A percentile compares a stretch with the other conserved stretches of the same genome.
Conservation (phyloP, 768 basidiomycete species). For the Tylopilus sp. region DNA sequence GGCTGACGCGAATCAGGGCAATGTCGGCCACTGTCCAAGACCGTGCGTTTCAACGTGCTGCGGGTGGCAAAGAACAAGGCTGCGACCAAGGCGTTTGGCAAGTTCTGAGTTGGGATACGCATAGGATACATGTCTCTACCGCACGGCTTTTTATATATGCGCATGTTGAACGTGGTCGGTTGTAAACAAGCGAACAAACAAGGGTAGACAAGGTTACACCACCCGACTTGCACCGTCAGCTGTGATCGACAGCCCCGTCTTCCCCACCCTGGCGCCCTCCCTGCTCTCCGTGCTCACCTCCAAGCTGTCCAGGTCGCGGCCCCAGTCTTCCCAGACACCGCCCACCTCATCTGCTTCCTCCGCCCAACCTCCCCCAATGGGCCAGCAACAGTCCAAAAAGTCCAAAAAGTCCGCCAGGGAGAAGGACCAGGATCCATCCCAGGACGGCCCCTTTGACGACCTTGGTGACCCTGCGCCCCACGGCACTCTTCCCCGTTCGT, state of each 20-base stretch:
- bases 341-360: conserved; percentile 43
- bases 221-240: conserved; percentile 24
- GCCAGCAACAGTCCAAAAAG: conserved; percentile 84
- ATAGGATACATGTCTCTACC: not conserved
- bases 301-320: conserved; percentile 65
- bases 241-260: conserved; percentile 26
- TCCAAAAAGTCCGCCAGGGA: conserved; percentile 69
- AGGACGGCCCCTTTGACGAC: conserved; percentile 43
- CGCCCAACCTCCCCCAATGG: conserved; percentile 55
- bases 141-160: conserved; percentile 18
- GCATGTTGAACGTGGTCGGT: conserved; percentile 17
- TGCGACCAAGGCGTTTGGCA: conserved; percentile 84
- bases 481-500: conserved; percentile 43
- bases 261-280: conserved; percentile 74
- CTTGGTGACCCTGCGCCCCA: conserved; percentile 35
- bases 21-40: conserved; percentile 99
- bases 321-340: conserved; percentile 71
- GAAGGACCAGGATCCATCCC: conserved; percentile 53
- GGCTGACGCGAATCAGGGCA: conserved; percentile 55
- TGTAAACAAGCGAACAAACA: conserved; percentile 36
- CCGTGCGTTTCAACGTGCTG: conserved; percentile 98
- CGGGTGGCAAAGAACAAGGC: conserved; percentile 95
- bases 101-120: conserved; percentile 68
- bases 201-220: conserved; percentile 21
- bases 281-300: conserved; percentile 74